A percentile compares a stretch with the other conserved stretches of the same genome.
phyloP scores from a whole-genome alignment of 495 filamentous ascomycete species.

The Penicillium subrubescens region DNA sequence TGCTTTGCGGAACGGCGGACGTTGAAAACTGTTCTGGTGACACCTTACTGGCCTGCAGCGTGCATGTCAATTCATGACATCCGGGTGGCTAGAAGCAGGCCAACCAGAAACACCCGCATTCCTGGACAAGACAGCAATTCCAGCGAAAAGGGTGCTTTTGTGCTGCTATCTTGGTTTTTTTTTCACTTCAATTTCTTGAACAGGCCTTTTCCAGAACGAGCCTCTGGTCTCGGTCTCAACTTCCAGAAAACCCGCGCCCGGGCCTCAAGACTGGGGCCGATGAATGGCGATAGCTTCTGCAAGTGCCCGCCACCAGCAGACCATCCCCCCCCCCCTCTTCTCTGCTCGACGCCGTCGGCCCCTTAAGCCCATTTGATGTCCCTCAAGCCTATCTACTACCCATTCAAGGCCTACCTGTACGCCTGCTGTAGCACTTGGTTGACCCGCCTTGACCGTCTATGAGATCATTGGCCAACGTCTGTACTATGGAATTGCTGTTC shows the following conservation, averaged over 20 bases:
- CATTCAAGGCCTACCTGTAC: conserved; percentile 3
- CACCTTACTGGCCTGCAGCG: conserved; percentile 23
- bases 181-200: background rate
- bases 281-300: conserved; percentile 17
- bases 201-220: background rate
- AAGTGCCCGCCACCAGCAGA: conserved; percentile 14
- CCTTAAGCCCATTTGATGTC: background rate
- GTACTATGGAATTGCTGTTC: conserved; percentile 22
- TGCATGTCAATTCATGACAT: conserved; percentile 16
- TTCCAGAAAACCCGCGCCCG: conserved; percentile 18
- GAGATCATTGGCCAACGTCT: conserved; percentile 25
- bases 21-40: conserved; percentile 20
- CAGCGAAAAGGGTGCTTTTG: background rate
- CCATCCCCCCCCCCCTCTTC: background rate
- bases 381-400: conserved; percentile 1
- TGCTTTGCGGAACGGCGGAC: conserved; percentile 14
- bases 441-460: conserved; percentile 20
- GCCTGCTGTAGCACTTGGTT: conserved; percentile 24
- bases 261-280: background rate
- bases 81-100: conserved; percentile 22
- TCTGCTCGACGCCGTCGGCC: background rate
- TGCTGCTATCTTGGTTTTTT: background rate
- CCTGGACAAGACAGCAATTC: conserved; percentile 10
- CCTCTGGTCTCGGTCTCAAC: conserved; percentile 1
- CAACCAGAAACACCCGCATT: conserved; percentile 6